Conservation (phyloP, 108 stramenopile genomes). For the Conticribra guillardii region DNA sequence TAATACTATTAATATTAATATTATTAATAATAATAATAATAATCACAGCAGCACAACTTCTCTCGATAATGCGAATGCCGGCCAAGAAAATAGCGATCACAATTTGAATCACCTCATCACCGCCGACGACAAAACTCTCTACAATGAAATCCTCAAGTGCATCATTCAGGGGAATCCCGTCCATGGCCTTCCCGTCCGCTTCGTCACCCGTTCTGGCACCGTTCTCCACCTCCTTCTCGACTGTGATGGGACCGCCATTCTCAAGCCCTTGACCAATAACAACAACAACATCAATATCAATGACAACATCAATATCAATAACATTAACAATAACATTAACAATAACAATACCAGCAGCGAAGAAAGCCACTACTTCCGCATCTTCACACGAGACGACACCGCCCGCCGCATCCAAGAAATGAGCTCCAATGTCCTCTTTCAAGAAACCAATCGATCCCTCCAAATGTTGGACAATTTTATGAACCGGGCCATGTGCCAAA, state of each 20-base stretch:
- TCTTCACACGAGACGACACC: constrained; percentile 67
- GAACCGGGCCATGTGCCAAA: constrained; percentile 52
- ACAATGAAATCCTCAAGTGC: constrained; percentile 51
- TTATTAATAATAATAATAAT: too few relatives aligned
- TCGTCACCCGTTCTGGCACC: constrained; percentile 46
- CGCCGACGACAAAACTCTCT: constrained; percentile 51
- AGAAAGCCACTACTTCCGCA: constrained; percentile 48
- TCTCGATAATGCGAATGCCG: neutral
- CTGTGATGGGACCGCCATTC: constrained; percentile 48
- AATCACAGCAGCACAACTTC: too few relatives aligned
- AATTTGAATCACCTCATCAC: constrained; percentile 9
- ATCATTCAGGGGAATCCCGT: constrained; percentile 49
- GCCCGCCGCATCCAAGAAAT: constrained; percentile 44
- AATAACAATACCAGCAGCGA: neutral
- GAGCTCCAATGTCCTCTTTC: constrained; percentile 42
- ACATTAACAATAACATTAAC: neutral
- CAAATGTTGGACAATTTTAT: constrained; percentile 53
- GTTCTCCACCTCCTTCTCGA: constrained; percentile 54
- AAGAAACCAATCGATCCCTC: constrained; percentile 43
- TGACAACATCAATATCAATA: neutral
- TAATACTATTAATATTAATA: too few relatives aligned
- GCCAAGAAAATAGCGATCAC: neutral
- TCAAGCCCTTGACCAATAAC: too few relatives aligned
- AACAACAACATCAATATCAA: neutral
- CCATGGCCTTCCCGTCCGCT: constrained; percentile 54